These are phyloP conservation scores for Lactuca sativa DNA, from an alignment of 129 eudicot species.

Conservation along the genomic window DNA sequence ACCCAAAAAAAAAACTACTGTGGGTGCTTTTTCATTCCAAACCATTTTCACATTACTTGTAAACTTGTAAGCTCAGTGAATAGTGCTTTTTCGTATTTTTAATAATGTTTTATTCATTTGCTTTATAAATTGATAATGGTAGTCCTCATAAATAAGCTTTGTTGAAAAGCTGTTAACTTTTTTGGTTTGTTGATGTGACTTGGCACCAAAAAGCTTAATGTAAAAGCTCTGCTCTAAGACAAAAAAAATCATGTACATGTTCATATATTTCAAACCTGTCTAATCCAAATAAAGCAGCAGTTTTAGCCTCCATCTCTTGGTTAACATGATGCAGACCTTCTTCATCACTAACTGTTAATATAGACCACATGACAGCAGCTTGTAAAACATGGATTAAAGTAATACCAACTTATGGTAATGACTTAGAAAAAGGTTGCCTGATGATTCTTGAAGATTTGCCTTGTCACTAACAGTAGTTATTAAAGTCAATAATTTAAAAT, in stretches of 20 bases:
- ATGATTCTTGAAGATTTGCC: conserved; percentile 28
- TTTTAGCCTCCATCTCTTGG: conserved; percentile 91
- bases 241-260: background rate
- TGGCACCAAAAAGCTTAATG: no score
- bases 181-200: no score
- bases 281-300: conserved; percentile 59
- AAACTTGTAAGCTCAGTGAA: no score
- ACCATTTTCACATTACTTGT: no score
- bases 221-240: no score
- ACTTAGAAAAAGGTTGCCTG: conserved; percentile 26
- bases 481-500: conserved; percentile 37
- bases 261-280: conserved; percentile 56
- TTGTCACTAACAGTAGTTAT: conserved; percentile 37
- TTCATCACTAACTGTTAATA: conserved; percentile 78
- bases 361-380: conserved; percentile 42
- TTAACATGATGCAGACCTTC: conserved; percentile 90
- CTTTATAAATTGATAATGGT: no score
- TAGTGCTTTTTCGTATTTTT: no score
- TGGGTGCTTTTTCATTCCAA: no score
- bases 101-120: no score
- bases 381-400: conserved; percentile 31
- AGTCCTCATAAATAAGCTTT: no score
- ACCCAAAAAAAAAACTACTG: no score
- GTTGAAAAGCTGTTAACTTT: no score
- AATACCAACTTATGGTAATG: conserved; percentile 11